Percentiles rank a stretch among this genome's conserved stretches.
Evolutionary conservation across 352 stramenopile species (phyloP).

Genomic region (Globisporangium echinulatum): DNA sequence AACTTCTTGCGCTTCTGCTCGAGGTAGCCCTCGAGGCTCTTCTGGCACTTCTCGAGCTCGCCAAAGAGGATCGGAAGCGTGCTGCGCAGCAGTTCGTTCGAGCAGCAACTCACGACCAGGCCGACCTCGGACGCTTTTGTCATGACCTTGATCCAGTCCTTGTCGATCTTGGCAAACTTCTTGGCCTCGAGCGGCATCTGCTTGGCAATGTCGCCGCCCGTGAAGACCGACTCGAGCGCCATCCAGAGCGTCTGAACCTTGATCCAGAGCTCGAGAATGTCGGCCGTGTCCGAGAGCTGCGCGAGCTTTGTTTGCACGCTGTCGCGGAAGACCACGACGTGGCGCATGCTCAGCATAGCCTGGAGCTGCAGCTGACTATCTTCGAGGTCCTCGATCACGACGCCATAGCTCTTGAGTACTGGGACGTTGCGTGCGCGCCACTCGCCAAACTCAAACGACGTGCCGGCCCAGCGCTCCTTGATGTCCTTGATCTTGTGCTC

Average conservation of each 20-base stretch:
- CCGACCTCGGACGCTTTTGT: constrained; percentile 69
- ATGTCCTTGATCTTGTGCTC: constrained; percentile 86
- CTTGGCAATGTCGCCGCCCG: constrained; percentile 90
- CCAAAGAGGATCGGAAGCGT: constrained; percentile 85
- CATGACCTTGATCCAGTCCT: constrained; percentile 91
- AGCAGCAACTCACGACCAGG: constrained; percentile 72
- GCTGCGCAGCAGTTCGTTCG: constrained; percentile 77
- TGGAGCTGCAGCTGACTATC: constrained; percentile 86
- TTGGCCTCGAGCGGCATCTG: constrained; percentile 90
- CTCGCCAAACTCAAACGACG: constrained; percentile 79
- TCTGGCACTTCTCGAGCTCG: constrained; percentile 98
- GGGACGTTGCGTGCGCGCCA: constrained; percentile 76
- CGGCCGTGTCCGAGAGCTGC: constrained; percentile 82
- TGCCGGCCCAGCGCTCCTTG: constrained; percentile 74
- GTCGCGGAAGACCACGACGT: constrained; percentile 88
- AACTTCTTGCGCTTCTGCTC: constrained; percentile 99
- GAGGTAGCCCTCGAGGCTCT: constrained; percentile 96
- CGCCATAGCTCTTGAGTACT: constrained; percentile 70
- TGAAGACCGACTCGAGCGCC: constrained; percentile 88
- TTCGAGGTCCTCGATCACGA: constrained; percentile 86
- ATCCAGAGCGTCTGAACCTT: constrained; percentile 91
- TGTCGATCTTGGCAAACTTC: constrained; percentile 91
- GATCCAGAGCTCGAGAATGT: constrained; percentile 87
- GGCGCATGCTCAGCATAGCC: constrained; percentile 83
- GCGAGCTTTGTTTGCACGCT: constrained; percentile 70